Evolutionary conservation across 495 filamentous ascomycete genomes (phyloP).

Genomic region (Podospora pseudocomata): DNA sequence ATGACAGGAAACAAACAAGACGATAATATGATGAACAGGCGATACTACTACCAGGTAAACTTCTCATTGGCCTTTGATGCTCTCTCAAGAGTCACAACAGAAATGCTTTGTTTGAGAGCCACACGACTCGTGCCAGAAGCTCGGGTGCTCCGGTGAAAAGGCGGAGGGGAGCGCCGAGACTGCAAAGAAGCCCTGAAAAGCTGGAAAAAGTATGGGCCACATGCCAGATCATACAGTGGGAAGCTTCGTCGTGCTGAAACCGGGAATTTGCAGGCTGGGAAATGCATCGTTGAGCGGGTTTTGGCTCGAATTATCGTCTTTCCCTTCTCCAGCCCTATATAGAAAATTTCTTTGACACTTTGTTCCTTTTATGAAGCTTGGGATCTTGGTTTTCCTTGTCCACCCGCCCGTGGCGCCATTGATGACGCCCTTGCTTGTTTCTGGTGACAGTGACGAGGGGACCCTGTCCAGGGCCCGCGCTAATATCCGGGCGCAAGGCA

Average conservation of each 20-base stretch:
- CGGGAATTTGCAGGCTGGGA: neutral
- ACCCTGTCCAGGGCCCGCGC: conserved; percentile 8
- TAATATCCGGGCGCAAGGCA: conserved; percentile 13
- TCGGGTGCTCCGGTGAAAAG: neutral
- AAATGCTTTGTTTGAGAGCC: neutral
- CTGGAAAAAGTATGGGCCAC: neutral
- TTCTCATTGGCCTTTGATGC: too few relatives aligned
- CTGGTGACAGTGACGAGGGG: neutral
- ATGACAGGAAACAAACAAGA: neutral
- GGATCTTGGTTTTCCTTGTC: neutral
- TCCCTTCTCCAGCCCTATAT: neutral
- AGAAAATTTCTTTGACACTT: neutral
- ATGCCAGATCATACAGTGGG: neutral
- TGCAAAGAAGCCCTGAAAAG: neutral
- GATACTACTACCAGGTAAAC: too few relatives aligned
- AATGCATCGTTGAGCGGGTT: neutral
- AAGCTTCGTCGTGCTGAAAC: neutral
- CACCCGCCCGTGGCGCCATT: neutral
- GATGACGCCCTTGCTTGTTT: neutral
- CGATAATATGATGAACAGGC: too few relatives aligned
- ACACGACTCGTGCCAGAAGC: neutral
- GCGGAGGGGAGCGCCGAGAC: neutral
- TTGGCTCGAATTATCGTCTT: neutral
- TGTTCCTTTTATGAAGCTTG: neutral
- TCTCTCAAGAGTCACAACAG: neutral